phyloP scores from a whole-genome alignment of 768 basidiomycete genomes.

The Rossbeevera mucosa region DNA sequence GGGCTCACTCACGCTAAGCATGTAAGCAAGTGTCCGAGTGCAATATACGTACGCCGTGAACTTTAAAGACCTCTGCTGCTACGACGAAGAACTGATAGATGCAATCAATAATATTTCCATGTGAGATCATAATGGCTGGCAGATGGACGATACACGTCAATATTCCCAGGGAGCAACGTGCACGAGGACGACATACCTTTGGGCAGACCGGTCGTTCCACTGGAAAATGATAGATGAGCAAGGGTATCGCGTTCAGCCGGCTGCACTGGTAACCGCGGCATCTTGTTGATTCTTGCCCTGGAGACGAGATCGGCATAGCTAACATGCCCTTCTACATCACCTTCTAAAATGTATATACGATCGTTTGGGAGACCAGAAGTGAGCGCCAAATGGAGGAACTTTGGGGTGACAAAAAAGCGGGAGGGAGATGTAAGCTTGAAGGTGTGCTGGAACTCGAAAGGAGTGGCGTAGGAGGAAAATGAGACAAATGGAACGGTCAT shows the following conservation, averaged over 20 bases:
- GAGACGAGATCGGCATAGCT: slow-evolving; percentile 45
- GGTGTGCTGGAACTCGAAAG: slow-evolving; percentile 50
- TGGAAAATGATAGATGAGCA: slow-evolving; percentile 71
- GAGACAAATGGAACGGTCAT: slow-evolving; percentile 50
- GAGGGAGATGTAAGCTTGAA: slow-evolving; percentile 47
- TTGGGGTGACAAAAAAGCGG: slow-evolving; percentile 49
- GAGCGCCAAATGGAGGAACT: slow-evolving; percentile 38
- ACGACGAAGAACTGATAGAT: slow-evolving; percentile 37
- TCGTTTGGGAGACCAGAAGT: slow-evolving; percentile 36
- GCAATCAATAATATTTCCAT: slow-evolving; percentile 54
- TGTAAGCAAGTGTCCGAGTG: not conserved
- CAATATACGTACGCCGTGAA: slow-evolving; percentile 36
- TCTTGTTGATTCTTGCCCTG: slow-evolving; percentile 32
- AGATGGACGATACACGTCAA: slow-evolving; percentile 3
- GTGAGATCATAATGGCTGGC: slow-evolving; percentile 66
- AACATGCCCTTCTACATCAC: slow-evolving; percentile 35
- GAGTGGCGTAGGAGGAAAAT: slow-evolving; percentile 52
- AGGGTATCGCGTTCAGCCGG: slow-evolving; percentile 49
- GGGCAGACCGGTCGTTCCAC: slow-evolving; percentile 71
- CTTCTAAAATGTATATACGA: slow-evolving; percentile 48
- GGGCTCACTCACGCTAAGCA: not conserved
- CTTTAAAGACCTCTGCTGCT: slow-evolving; percentile 25
- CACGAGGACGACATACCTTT: slow-evolving; percentile 47
- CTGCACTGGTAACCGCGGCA: slow-evolving; percentile 40
- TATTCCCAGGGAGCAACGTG: not conserved